Percentiles rank a stretch among this genome's conserved stretches.
Conservation (phyloP, 2,329 filamentous ascomycete genomes). For the Myriangium duriaei region DNA sequence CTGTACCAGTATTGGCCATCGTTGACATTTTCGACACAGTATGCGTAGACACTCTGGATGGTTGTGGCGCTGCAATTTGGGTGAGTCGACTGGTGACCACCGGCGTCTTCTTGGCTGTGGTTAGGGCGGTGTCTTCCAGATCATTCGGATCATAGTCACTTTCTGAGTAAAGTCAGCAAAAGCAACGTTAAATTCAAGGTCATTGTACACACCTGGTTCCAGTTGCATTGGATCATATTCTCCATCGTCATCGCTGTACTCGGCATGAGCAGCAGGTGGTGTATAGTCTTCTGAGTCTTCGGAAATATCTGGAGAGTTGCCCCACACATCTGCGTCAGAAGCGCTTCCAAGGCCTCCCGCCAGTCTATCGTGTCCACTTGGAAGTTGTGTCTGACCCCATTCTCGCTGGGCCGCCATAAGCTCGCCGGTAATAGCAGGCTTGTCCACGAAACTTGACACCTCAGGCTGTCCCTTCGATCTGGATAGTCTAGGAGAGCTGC, state of each 20-base stretch:
- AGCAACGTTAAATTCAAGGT: not conserved
- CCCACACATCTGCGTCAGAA: not conserved
- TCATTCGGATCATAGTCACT: not conserved
- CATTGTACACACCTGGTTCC: constrained; percentile 9
- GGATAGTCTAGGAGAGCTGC: too few species aligned
- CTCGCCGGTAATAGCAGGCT: not conserved
- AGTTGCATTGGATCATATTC: constrained; percentile 11
- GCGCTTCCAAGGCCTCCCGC: too few species aligned
- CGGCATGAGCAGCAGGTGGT: constrained; percentile 31
- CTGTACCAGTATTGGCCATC: constrained; percentile 18
- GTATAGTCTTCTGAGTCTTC: constrained; percentile 34
- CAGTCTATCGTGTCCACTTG: too few species aligned
- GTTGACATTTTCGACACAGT: constrained; percentile 39
- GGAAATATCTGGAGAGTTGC: not conserved
- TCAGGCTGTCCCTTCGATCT: not conserved
- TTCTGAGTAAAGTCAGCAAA: constrained; percentile 5
- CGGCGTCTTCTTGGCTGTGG: constrained; percentile 39
- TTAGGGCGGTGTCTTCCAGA: constrained; percentile 3
- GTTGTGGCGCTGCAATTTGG: constrained; percentile 60
- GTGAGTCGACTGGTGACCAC: constrained; percentile 53
- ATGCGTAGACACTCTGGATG: constrained; percentile 53
- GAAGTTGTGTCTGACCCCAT: not conserved
- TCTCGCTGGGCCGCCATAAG: not conserved
- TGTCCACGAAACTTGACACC: not conserved
- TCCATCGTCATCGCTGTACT: constrained; percentile 13